Percentiles rank a stretch among this genome's conserved stretches.
phyloP scores from a whole-genome alignment of 2,329 filamentous ascomycete species.

The Hypomyces perniciosus region DNA sequence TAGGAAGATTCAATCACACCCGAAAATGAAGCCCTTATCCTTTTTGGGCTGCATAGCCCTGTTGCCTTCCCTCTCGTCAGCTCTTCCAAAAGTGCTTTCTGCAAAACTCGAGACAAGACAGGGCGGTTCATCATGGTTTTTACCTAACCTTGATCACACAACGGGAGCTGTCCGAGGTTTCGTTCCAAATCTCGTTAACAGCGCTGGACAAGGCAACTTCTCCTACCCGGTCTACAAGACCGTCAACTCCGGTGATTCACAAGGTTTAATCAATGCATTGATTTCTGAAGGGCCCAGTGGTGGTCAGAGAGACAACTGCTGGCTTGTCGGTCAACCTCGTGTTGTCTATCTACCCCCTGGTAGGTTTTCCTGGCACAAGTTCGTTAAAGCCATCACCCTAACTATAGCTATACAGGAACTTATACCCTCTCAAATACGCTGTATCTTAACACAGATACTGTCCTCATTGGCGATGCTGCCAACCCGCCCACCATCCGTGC shows the following conservation, averaged over 20 bases:
- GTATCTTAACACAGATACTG: conserved; percentile 48
- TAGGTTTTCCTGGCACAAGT: background rate
- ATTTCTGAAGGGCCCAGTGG: conserved; percentile 14
- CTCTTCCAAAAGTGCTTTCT: conserved; percentile 4
- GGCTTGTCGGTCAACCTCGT: conserved; percentile 16
- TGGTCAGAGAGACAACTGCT: conserved; percentile 15
- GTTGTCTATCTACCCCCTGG: conserved; percentile 17
- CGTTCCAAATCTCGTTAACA: conserved; percentile 13
- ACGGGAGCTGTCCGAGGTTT: conserved; percentile 16
- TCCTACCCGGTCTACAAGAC: conserved; percentile 17
- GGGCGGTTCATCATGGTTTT: conserved; percentile 16
- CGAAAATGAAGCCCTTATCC: conserved; percentile 11
- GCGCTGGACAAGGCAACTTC: conserved; percentile 10
- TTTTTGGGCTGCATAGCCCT: conserved; percentile 7
- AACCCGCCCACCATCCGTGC: conserved; percentile 66
- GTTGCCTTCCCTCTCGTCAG: conserved; percentile 5
- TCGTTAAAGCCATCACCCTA: background rate
- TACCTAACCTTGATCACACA: conserved; percentile 18
- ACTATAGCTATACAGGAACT: conserved; percentile 7
- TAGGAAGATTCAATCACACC: background rate
- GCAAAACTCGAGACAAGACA: conserved; percentile 5
- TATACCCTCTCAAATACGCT: conserved; percentile 15
- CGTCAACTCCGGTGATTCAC: conserved; percentile 8
- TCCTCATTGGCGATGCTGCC: conserved; percentile 71
- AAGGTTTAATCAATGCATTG: conserved; percentile 10